Percentiles rank a stretch among this genome's conserved stretches.
Evolutionary conservation across 176 grass and related monocot genomes (phyloP).

Genomic region (Ensete glaucum): DNA sequence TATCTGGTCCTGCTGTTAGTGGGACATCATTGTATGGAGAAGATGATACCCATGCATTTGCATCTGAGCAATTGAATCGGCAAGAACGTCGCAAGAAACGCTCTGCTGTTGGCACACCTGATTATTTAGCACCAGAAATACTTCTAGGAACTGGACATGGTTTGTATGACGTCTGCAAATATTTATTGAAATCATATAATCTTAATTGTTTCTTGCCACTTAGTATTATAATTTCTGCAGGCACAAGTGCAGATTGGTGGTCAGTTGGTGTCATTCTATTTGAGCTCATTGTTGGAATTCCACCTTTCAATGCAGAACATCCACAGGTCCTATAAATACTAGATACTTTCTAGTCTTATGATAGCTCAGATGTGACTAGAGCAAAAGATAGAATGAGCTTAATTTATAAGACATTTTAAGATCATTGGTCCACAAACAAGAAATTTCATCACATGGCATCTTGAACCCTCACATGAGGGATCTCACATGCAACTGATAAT

Average conservation of each 20-base stretch:
- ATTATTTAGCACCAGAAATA: conserved; percentile 99
- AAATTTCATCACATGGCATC: too few species aligned
- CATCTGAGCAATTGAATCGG: conserved; percentile 67
- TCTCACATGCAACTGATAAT: too few species aligned
- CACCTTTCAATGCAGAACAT: conserved; percentile 97
- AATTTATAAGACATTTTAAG: neutral
- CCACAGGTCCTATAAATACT: conserved; percentile 51
- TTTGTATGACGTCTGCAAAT: conserved; percentile 19
- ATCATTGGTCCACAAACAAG: too few species aligned
- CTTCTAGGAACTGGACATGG: conserved; percentile 97
- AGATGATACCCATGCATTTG: conserved; percentile 71
- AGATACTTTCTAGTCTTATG: neutral
- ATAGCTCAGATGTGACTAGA: neutral
- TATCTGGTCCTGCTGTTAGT: conserved; percentile 84
- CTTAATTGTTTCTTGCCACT: neutral
- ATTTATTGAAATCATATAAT: neutral
- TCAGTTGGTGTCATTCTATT: conserved; percentile 98
- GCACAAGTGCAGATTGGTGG: conserved; percentile 99
- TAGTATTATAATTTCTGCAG: conserved; percentile 35
- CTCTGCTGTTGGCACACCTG: conserved; percentile 95
- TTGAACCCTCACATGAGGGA: too few species aligned
- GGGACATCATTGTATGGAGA: conserved; percentile 86
- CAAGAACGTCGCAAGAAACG: conserved; percentile 70
- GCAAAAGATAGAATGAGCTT: neutral
- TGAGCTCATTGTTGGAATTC: conserved; percentile 98